Evolutionary conservation across 1,284 basidiomycete species (phyloP).

Genomic region (Lentinula novae-zelandiae): DNA sequence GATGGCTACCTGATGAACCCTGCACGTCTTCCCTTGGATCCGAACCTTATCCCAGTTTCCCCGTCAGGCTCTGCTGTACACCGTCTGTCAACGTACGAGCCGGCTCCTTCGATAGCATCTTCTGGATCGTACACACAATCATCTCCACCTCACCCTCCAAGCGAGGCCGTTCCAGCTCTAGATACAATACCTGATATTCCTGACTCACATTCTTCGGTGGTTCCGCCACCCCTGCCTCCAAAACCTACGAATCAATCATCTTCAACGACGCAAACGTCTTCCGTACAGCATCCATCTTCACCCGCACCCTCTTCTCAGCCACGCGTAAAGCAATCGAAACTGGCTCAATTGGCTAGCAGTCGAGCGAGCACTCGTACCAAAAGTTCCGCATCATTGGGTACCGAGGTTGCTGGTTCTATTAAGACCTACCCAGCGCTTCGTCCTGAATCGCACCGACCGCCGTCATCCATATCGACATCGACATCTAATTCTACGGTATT

Average conservation of each 20-base stretch:
- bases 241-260: conserved; percentile 5
- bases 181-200: conserved; percentile 56
- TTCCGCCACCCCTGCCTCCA: conserved; percentile 23
- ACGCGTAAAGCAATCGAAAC: conserved; percentile 12
- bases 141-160: conserved; percentile 33
- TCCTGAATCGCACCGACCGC: conserved; percentile 45
- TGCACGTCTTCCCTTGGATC: conserved; percentile 34
- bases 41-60: conserved; percentile 60
- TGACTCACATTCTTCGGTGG: conserved; percentile 48
- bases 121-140: conserved; percentile 35
- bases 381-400: conserved; percentile 46
- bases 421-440: conserved; percentile 66
- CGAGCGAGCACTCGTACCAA: conserved; percentile 43
- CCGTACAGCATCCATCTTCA: conserved; percentile 34
- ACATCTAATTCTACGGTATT: conserved; percentile 9
- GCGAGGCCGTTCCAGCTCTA: conserved; percentile 38
- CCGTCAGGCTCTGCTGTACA: conserved; percentile 71
- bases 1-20: conserved; percentile 1
- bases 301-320: conserved; percentile 49
- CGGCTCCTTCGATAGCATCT: conserved; percentile 48
- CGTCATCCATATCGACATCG: background rate
- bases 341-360: conserved; percentile 13
- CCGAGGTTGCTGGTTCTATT: conserved; percentile 49
- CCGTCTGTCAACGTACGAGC: conserved; percentile 57
- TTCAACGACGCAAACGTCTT: conserved; percentile 48